Base-by-base conservation (phyloP, 2,329 filamentous ascomycete species). In the Microthyrium microscopicum region DNA sequence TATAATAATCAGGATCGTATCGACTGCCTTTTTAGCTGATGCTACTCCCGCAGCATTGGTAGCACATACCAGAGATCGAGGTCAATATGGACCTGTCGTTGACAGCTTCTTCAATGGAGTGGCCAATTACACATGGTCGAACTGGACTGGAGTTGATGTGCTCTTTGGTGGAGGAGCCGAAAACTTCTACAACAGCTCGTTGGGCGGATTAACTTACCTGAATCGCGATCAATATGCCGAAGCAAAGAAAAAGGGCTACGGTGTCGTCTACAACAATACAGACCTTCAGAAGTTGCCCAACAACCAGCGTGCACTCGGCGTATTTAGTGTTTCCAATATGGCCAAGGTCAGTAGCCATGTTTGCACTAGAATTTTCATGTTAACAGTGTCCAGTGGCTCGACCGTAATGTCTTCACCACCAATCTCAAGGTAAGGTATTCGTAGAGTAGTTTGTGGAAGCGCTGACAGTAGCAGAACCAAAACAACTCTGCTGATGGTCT, bases 131-230 rank as follows among this genome's bases (percentile, higher is more conserved):
- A 77, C 74, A 17, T 91, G 82, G 82, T 79, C 77, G 17, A 61
- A 74, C 40, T 77, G 70, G 52, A 62, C 64, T 20, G 79, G 80
- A 0, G 77, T 80, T 1, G 81, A 89, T 51, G 82, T 84, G 32
- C 77, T 79, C 52, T 82, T 89, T 39, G 82, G 81, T 25, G 80
- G 75, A 37, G 82, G 82, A 45, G 82, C 79, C 2, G 81, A 89
- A 59, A 73, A 85, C 46, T 89, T 89, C 61, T 66, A 74, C 42
- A 46, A 50, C 11, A 50, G 55, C 17, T 42, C 44, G 29, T 59
- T 74, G 4, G 71, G 70, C 12, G 62, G 66, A 5, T 62, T 58
- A 29, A 79, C 77, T 1, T 81, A 74, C 58, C 52, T 70, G 47
- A 70, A 72, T 48, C 73, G 76, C 50, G 71, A 87, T 53, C 27